Evolutionary conservation across 1,284 basidiomycete species (phyloP).

Genomic region (Testicularia cyperi): DNA sequence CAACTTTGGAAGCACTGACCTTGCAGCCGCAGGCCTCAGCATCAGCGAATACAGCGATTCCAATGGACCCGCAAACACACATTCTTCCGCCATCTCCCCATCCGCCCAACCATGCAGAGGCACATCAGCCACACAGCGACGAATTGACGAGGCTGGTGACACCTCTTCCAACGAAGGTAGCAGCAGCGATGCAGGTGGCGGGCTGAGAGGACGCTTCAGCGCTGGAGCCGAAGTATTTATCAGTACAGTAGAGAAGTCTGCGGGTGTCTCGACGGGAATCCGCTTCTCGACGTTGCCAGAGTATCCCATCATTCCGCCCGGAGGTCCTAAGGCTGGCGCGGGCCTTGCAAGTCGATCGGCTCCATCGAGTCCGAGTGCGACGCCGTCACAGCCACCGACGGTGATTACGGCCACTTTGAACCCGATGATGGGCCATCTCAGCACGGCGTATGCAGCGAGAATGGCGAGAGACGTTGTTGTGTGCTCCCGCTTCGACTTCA

Average conservation of each 20-base stretch:
- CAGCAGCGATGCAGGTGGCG: constrained; percentile 64
- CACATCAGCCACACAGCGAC: too few relatives aligned
- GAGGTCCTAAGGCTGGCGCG: too few relatives aligned
- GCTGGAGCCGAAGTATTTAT: constrained; percentile 92
- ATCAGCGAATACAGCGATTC: background rate
- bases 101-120: too few relatives aligned
- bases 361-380: constrained; percentile 48
- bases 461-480: constrained; percentile 83
- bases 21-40: background rate
- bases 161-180: constrained; percentile 63
- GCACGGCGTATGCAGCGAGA: constrained; percentile 84
- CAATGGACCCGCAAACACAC: background rate
- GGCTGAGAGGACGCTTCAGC: constrained; percentile 82
- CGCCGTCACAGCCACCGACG: constrained; percentile 70
- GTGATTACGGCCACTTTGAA: constrained; percentile 92
- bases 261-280: constrained; percentile 89
- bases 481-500: constrained; percentile 91
- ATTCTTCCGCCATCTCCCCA: background rate
- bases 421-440: constrained; percentile 92
- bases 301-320: constrained; percentile 5
- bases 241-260: constrained; percentile 86
- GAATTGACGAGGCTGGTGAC: background rate
- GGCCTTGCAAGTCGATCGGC: too few relatives aligned
- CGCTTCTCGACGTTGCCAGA: constrained; percentile 87
- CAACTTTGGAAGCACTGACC: constrained; percentile 70